phyloP scores from a whole-genome alignment of 2,329 filamentous ascomycete genomes.

The Ascocoryne sarcoides region DNA sequence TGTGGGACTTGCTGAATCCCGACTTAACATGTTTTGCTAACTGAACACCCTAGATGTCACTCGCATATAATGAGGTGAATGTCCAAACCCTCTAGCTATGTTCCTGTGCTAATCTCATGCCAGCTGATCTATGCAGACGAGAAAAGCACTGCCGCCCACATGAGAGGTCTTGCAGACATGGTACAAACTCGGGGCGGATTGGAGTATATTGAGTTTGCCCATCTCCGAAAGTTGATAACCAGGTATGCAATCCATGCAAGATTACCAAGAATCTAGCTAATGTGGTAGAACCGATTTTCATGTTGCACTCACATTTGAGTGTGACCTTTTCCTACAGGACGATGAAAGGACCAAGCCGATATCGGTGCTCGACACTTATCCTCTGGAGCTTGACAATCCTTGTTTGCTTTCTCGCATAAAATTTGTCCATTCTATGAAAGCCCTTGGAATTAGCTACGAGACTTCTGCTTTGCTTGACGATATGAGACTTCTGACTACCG shows the following conservation, averaged over 20 bases:
- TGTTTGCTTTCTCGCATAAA: slow-evolving; percentile 16
- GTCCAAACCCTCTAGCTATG: slow-evolving; percentile 9
- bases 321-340: slow-evolving; percentile 22
- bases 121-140: slow-evolving; percentile 22
- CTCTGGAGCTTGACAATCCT: slow-evolving; percentile 20
- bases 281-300: slow-evolving; percentile 26
- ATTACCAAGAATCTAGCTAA: slow-evolving; percentile 1
- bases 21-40: no score
- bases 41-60: slow-evolving; percentile 13
- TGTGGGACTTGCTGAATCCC: no score
- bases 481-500: slow-evolving; percentile 23
- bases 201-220: slow-evolving; percentile 10
- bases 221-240: slow-evolving; percentile 19
- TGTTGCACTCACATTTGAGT: slow-evolving; percentile 27
- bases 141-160: slow-evolving; percentile 25
- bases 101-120: not conserved
- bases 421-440: slow-evolving; percentile 13
- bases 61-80: slow-evolving; percentile 27
- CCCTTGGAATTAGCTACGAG: slow-evolving; percentile 11
- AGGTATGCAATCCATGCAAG: slow-evolving; percentile 15
- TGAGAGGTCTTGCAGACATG: slow-evolving; percentile 28
- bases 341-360: slow-evolving; percentile 8
- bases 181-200: slow-evolving; percentile 23
- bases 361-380: slow-evolving; percentile 13
- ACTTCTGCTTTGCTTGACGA: slow-evolving; percentile 25